Evolutionary conservation across 2,329 filamentous ascomycete genomes (phyloP), one percentile per base, ranked within the genome.

Genomic region (Fusarium camptoceras): DNA sequence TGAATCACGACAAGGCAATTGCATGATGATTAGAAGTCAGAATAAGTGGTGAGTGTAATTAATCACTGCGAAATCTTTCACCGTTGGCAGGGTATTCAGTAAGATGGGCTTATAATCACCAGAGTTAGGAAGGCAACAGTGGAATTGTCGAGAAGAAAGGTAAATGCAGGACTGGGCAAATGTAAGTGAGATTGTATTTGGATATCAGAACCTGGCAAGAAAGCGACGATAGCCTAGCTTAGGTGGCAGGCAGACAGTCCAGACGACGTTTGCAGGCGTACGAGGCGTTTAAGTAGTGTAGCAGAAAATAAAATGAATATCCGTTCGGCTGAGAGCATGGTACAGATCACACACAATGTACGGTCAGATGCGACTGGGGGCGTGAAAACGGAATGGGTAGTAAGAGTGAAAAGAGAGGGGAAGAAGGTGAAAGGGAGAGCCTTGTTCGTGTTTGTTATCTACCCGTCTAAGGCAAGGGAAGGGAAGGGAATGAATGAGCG

Each of bases 211-310:
- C 20, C 30, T n/a, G 34, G 49, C 9, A 27, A 39, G 25, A 41
- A 25, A 31, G 27, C 37, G 49, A 42, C 37, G 49, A 44, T 25
- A 53, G 55, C 50, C 49, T 20, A 66, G n/a, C 37, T 53, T 53
- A 20, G 16, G 34, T 53, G 34, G 49, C 25, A 42, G 24, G 31
- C 34, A 43, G 66, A 34, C 39, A 50, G 39, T 48, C 42, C 49
- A 63, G 67, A 54, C 37, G 39, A 55, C 41, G 59, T 49, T 58
- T 64, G 66, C 59, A 55, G 67, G 50, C 49, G 67, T 68, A 68
- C 47, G 67, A 71, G 67, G 67, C 67, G 67, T 70, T 59, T 60
- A 53, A 59, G 67, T 57, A 59, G 55, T 64, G 63, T 55, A 68
- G 58, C 55, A 59, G 42, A 54, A 31, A 54, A 67, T 68, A 58